phyloP scores from a whole-genome alignment of 176 grass and related monocot genomes.

The Musa troglodytarum region DNA sequence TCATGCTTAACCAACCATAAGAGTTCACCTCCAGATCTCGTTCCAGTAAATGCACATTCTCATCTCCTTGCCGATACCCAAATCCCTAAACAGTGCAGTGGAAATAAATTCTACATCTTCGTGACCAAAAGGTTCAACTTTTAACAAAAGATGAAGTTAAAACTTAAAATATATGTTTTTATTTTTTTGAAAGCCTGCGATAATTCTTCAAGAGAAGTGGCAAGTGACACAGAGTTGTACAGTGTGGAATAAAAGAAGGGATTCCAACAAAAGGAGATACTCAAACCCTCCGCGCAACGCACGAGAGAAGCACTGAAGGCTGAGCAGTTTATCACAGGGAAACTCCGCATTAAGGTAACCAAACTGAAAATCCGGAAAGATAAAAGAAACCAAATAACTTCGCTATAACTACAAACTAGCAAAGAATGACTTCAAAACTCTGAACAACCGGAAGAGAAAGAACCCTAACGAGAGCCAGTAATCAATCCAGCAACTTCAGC shows the following conservation, averaged over 20 bases:
- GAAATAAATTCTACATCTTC: not conserved
- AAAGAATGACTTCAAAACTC: not conserved
- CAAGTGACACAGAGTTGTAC: not conserved
- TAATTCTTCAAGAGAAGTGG: not conserved
- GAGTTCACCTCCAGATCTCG: constrained; percentile 1
- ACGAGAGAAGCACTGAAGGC: not conserved
- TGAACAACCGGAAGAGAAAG: not conserved
- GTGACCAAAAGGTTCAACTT: not conserved
- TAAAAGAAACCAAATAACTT: not conserved
- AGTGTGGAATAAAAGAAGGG: not conserved
- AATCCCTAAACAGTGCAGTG: not conserved
- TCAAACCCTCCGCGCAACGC: not conserved
- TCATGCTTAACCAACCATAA: constrained; percentile 1
- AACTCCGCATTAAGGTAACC: not conserved
- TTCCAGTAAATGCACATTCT: not conserved
- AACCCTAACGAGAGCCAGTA: not conserved
- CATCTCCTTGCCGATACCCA: not conserved
- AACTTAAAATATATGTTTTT: not conserved
- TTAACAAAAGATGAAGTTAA: no score
- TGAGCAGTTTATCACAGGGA: not conserved
- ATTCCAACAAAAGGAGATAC: not conserved
- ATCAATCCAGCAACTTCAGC: not conserved
- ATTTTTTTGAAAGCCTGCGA: not conserved
- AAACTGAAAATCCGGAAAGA: not conserved
- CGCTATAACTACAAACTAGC: not conserved